Conservation (phyloP, 306 rosid genomes). For the Citrullus mucosospermus region DNA sequence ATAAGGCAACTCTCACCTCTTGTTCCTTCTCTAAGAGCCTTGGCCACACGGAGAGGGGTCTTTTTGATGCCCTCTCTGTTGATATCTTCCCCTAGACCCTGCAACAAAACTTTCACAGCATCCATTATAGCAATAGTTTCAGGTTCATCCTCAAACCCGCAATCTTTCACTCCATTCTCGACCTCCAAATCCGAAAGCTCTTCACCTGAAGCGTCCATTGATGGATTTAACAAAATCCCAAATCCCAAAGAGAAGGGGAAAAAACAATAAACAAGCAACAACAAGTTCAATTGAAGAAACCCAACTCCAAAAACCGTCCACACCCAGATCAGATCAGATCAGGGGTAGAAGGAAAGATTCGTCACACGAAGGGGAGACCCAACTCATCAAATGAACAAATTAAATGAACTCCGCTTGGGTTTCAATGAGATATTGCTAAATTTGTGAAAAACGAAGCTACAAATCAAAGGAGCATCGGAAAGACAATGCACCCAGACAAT, state of each 20-base stretch:
- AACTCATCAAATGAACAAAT: not conserved
- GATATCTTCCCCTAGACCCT: slow-evolving; percentile 73
- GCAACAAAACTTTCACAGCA: slow-evolving; percentile 67
- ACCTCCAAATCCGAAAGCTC: slow-evolving; percentile 48
- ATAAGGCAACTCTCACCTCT: slow-evolving; percentile 33
- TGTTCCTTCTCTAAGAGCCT: slow-evolving; percentile 90
- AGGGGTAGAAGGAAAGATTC: not conserved
- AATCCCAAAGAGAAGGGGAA: slow-evolving; percentile 9
- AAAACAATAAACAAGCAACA: not conserved
- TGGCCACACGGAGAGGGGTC: slow-evolving; percentile 90
- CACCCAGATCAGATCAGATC: slow-evolving; percentile 7
- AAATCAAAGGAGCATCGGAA: not conserved
- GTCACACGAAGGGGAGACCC: not conserved
- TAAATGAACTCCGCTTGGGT: not conserved
- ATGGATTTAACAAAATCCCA: slow-evolving; percentile 12
- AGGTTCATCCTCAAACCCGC: slow-evolving; percentile 35
- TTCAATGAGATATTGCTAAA: not conserved
- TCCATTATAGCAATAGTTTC: slow-evolving; percentile 44
- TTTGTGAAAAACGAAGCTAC: not conserved
- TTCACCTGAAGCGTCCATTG: slow-evolving; percentile 78
- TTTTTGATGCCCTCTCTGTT: slow-evolving; percentile 75
- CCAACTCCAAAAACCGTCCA: not conserved
- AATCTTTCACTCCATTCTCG: slow-evolving; percentile 38
- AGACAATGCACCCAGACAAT: not conserved
- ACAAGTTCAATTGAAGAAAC: not conserved